Evolutionary conservation across 192 early-diverging fungal species (phyloP).

Genomic region (Jimgerdemannia flammicorona): DNA sequence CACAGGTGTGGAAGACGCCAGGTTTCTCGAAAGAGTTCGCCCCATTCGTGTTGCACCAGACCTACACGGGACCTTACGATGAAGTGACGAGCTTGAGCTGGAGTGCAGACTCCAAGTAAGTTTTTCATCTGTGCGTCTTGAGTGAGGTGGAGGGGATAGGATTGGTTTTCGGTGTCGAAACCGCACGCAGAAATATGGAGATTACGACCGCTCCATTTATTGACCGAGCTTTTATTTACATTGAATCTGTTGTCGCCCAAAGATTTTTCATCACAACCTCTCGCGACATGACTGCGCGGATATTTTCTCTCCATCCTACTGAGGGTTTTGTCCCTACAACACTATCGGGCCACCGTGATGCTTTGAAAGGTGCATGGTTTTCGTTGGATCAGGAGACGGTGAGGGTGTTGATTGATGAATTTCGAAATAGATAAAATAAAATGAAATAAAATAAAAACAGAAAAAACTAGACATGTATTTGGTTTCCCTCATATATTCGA

Average conservation of each 20-base stretch:
- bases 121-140: too few relatives aligned
- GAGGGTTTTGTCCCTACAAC: slow-evolving; percentile 71
- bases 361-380: slow-evolving; percentile 84
- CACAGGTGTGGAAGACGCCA: slow-evolving; percentile 93
- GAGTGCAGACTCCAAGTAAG: slow-evolving; percentile 79
- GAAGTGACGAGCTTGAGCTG: slow-evolving; percentile 81
- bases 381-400: slow-evolving; percentile 48
- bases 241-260: neutral
- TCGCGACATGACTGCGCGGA: slow-evolving; percentile 79
- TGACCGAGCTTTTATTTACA: too few relatives aligned
- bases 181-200: too few relatives aligned
- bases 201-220: too few relatives aligned
- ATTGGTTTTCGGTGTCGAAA: too few relatives aligned
- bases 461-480: neutral
- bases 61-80: slow-evolving; percentile 80
- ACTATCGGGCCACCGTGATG: slow-evolving; percentile 81
- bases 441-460: neutral
- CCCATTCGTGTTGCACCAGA: slow-evolving; percentile 83
- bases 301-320: slow-evolving; percentile 68
- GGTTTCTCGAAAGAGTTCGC: slow-evolving; percentile 89
- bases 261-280: slow-evolving; percentile 54
- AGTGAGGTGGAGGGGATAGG: too few relatives aligned
- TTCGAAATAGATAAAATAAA: neutral
- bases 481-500: neutral
- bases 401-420: neutral